phyloP scores from a whole-genome alignment of 306 rosid species.

The Cicer cuneatum region DNA sequence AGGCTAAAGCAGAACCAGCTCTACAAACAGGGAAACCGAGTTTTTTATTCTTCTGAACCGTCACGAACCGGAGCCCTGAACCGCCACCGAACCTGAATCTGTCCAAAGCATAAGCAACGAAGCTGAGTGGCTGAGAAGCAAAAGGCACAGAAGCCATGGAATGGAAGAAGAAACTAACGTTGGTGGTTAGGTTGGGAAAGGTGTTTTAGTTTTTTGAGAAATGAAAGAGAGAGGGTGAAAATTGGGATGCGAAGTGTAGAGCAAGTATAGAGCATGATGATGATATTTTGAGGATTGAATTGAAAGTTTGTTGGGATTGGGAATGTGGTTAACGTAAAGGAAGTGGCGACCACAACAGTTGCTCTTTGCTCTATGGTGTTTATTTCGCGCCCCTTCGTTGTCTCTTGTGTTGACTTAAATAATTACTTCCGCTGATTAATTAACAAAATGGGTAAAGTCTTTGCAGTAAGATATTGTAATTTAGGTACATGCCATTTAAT shows the following conservation, averaged over 20 bases:
- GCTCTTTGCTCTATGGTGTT: not conserved
- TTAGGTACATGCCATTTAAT: no score
- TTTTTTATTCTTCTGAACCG: slow-evolving; percentile 41
- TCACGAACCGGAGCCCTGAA: slow-evolving; percentile 36
- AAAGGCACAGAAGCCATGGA: slow-evolving; percentile 74
- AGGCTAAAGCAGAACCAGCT: slow-evolving; percentile 68
- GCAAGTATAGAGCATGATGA: no score
- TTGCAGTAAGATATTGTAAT: no score
- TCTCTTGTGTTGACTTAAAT: not conserved
- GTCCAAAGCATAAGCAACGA: slow-evolving; percentile 38
- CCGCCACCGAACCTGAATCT: slow-evolving; percentile 39
- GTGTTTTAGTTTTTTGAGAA: not conserved
- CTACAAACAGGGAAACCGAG: slow-evolving; percentile 47
- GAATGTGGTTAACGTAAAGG: slow-evolving; percentile 3
- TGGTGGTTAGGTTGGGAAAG: slow-evolving; percentile 1
- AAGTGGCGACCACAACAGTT: not conserved
- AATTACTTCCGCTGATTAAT: not conserved
- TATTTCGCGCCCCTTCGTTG: slow-evolving; percentile 31
- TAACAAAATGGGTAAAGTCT: not conserved
- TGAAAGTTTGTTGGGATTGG: not conserved
- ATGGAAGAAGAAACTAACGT: slow-evolving; percentile 2
- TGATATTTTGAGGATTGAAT: slow-evolving; percentile 10
- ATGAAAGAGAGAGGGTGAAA: no score
- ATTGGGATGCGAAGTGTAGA: no score
- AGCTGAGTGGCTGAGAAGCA: slow-evolving; percentile 44